Conservation (phyloP, 2,329 filamentous ascomycete genomes). For the Paecilomyces niveus region DNA sequence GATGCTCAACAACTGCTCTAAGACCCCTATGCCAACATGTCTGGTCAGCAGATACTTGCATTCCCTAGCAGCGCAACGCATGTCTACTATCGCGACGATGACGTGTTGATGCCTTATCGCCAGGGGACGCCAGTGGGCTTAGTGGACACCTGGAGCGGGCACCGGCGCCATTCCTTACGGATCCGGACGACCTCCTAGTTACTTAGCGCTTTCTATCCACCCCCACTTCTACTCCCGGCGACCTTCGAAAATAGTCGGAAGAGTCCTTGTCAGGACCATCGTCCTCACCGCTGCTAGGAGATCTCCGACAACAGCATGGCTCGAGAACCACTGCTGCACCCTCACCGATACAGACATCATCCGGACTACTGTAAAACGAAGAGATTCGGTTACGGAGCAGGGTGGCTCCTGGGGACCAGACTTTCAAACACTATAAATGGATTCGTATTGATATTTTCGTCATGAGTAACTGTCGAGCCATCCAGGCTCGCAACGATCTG, state of each 20-base stretch:
- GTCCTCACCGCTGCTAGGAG: neutral
- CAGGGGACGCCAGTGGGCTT: constrained; percentile 1
- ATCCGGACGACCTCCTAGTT: neutral
- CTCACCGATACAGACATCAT: too few relatives aligned
- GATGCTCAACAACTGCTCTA: too few relatives aligned
- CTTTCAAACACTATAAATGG: neutral
- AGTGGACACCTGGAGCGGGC: neutral
- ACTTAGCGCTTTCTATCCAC: neutral
- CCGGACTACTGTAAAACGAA: neutral
- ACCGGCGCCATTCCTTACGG: constrained; percentile 6
- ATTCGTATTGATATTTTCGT: neutral
- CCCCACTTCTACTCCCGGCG: neutral
- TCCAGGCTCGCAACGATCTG: neutral
- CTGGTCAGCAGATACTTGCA: neutral
- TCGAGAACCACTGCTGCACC: too few relatives aligned
- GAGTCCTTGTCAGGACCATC: neutral
- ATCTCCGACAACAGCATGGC: neutral
- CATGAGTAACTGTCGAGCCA: neutral
- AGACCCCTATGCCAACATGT: neutral
- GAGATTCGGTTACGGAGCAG: neutral
- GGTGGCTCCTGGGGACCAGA: neutral
- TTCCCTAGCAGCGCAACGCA: neutral
- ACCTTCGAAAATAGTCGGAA: neutral
- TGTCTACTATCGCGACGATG: neutral
- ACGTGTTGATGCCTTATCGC: constrained; percentile 3